A percentile compares a stretch with the other conserved stretches of the same genome.
Evolutionary conservation across 495 filamentous ascomycete genomes (phyloP).

Genomic region (Annulohypoxylon moriforme): DNA sequence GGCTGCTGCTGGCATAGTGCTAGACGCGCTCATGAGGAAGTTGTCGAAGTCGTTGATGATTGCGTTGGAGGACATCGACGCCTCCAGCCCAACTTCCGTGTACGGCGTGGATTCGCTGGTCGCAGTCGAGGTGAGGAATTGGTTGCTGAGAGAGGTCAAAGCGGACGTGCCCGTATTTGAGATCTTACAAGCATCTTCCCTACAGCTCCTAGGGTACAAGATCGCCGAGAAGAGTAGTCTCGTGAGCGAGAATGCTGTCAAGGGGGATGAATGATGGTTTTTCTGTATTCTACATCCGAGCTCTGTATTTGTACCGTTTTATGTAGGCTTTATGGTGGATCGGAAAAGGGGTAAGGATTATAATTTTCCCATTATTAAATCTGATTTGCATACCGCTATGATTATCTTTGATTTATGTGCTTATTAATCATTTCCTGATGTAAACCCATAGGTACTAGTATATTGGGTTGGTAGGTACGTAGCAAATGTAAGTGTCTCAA

Average conservation of each 20-base stretch:
- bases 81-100: background rate
- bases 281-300: no score
- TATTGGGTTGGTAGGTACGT: no score
- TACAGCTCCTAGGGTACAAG: slow-evolving; percentile 3
- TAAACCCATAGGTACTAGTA: no score
- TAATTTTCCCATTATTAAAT: no score
- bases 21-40: slow-evolving; percentile 17
- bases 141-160: slow-evolving; percentile 53
- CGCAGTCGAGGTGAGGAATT: slow-evolving; percentile 55
- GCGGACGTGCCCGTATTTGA: slow-evolving; percentile 59
- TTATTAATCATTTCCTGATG: no score
- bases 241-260: background rate
- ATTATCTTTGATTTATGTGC: no score
- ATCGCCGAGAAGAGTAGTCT: slow-evolving; percentile 5
- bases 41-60: slow-evolving; percentile 15
- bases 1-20: background rate
- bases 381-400: no score
- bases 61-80: slow-evolving; percentile 14
- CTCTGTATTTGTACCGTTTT: no score
- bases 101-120: slow-evolving; percentile 60
- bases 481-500: no score
- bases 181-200: background rate
- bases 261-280: background rate
- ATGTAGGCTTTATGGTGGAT: no score
- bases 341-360: no score